Percentiles rank a stretch among this genome's conserved stretches.
phyloP scores from a whole-genome alignment of 352 stramenopile species.

The Pythium apleroticum region DNA sequence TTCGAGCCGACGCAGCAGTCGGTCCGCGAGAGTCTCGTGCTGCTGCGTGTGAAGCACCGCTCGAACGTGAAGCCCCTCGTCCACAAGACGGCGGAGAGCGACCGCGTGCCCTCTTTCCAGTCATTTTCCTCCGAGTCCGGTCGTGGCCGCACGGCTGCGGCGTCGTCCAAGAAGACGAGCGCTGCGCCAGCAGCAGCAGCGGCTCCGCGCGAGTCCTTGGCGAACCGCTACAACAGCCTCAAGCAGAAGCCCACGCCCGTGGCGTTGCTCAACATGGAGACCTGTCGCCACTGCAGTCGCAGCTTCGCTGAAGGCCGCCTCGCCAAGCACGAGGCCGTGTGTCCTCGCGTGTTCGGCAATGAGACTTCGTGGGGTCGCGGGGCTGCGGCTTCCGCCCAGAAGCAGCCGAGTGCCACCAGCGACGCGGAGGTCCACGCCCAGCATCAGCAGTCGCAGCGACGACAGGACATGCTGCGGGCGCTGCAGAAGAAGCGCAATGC shows the following conservation, averaged over 20 bases:
- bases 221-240: conserved; percentile 12
- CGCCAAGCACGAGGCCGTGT: conserved; percentile 81
- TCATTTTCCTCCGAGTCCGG: neutral
- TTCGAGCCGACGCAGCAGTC: conserved; percentile 12
- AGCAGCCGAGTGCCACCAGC: conserved; percentile 4
- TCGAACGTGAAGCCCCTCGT: conserved; percentile 20
- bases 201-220: neutral
- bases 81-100: conserved; percentile 2
- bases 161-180: neutral
- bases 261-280: conserved; percentile 40
- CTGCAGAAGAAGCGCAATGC: conserved; percentile 21
- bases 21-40: conserved; percentile 26
- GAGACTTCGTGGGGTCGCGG: conserved; percentile 77
- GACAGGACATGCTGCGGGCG: conserved; percentile 17
- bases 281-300: conserved; percentile 70
- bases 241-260: conserved; percentile 22
- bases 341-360: conserved; percentile 73
- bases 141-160: neutral
- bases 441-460: conserved; percentile 4
- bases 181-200: neutral
- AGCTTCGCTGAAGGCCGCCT: conserved; percentile 82
- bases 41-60: conserved; percentile 27
- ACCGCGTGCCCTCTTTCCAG: conserved; percentile 12
- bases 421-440: neutral
- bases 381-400: conserved; percentile 5